phyloP scores from a whole-genome alignment of 1,284 basidiomycete species.

The Uromyces viciae-fabae region DNA sequence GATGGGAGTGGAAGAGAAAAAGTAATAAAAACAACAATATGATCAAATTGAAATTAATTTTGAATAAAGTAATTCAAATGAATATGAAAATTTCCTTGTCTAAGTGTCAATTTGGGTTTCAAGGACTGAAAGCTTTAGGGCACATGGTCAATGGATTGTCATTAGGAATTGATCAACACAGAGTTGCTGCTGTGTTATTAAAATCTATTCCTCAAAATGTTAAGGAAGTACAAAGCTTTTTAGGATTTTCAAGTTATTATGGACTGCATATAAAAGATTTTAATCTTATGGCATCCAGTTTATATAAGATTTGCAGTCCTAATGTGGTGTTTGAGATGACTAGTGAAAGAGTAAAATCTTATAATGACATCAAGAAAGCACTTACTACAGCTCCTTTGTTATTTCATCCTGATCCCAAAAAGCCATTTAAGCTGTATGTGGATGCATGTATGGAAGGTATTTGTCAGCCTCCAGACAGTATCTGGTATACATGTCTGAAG shows the following conservation, averaged over 20 bases:
- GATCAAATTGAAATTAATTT: not conserved
- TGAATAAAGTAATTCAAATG: not conserved
- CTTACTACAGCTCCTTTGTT: slow-evolving; percentile 1
- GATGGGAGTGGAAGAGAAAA: too few relatives aligned
- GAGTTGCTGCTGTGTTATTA: not conserved
- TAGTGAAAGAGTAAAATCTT: not conserved
- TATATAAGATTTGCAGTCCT: not conserved
- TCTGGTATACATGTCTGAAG: too few relatives aligned
- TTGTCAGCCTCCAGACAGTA: too few relatives aligned
- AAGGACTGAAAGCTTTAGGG: not conserved
- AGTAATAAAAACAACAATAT: too few relatives aligned
- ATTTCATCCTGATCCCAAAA: not conserved
- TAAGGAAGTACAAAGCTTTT: not conserved
- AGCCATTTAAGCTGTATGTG: slow-evolving; percentile 1
- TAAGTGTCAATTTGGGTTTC: not conserved
- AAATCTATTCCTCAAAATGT: not conserved
- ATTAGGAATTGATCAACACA: not conserved
- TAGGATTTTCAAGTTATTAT: slow-evolving; percentile 14
- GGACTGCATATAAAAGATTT: slow-evolving; percentile 3
- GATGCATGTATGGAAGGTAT: not conserved
- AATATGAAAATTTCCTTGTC: slow-evolving; percentile 11
- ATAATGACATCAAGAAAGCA: not conserved
- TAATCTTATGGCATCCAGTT: not conserved
- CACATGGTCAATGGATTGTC: not conserved
- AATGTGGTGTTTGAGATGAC: slow-evolving; percentile 1